These are phyloP conservation scores for Scedosporium boydii DNA, from an alignment of 2,329 filamentous ascomycete species.

Conservation along the genomic window DNA sequence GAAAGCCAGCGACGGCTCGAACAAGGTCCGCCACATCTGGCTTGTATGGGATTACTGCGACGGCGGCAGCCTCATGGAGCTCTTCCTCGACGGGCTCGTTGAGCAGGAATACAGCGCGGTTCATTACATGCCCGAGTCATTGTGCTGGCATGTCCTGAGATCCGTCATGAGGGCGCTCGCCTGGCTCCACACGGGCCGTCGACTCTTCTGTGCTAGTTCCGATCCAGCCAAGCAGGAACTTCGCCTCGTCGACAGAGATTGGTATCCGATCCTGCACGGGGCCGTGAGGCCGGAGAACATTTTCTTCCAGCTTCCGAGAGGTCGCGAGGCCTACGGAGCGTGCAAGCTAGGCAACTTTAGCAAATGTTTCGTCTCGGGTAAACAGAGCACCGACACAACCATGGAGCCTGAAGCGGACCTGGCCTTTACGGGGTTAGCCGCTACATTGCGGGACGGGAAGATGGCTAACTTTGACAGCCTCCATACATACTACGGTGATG, in stretches of 20 bases:
- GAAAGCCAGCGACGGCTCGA: constrained; percentile 6
- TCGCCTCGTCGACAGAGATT: constrained; percentile 26
- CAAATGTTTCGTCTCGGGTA: constrained; percentile 28
- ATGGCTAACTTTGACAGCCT: not conserved
- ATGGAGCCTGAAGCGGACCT: too few relatives aligned
- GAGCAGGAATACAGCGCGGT: constrained; percentile 13
- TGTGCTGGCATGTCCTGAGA: constrained; percentile 46
- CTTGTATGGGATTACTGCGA: constrained; percentile 44
- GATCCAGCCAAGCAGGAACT: not conserved
- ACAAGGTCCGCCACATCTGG: constrained; percentile 17
- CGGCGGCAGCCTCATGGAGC: constrained; percentile 34
- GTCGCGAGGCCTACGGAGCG: constrained; percentile 38
- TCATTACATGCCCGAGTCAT: constrained; percentile 37
- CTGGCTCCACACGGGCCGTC: constrained; percentile 42
- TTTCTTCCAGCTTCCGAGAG: constrained; percentile 37
- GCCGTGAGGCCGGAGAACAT: constrained; percentile 37
- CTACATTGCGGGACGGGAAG: not conserved
- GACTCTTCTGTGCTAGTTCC: constrained; percentile 13
- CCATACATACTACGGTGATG: not conserved
- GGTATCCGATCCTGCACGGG: constrained; percentile 42
- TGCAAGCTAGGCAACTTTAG: constrained; percentile 44
- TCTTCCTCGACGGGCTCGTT: constrained; percentile 22
- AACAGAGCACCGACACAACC: constrained; percentile 12
- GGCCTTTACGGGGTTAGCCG: not conserved
- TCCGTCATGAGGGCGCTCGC: constrained; percentile 37